These are phyloP conservation scores for Samsoniella hepiali DNA, from an alignment of 2,329 filamentous ascomycete species.

Conservation along the genomic window DNA sequence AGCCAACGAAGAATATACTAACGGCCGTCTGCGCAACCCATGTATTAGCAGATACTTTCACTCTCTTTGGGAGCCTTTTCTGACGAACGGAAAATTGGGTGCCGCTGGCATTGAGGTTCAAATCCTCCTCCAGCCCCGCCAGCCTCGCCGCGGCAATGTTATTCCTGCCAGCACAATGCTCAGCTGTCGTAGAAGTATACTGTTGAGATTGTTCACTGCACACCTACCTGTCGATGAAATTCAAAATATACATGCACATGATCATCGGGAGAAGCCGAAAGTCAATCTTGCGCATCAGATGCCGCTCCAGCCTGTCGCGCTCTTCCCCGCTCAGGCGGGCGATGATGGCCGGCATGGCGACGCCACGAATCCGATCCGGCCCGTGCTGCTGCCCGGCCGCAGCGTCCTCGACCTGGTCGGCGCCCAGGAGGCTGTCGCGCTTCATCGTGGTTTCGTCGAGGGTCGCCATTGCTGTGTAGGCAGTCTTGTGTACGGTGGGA, in stretches of 20 bases:
- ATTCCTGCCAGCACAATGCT: conserved; percentile 27
- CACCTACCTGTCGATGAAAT: conserved; percentile 51
- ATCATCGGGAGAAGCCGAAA: conserved; percentile 57
- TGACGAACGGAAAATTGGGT: conserved; percentile 20
- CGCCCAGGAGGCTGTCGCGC: neutral
- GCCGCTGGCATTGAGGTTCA: conserved; percentile 33
- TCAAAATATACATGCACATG: conserved; percentile 63
- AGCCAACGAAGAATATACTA: conserved; percentile 15
- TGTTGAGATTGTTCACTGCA: no score
- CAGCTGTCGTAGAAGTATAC: neutral
- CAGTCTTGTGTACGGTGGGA: no score
- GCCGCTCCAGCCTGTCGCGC: conserved; percentile 46
- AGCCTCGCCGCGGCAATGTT: conserved; percentile 42
- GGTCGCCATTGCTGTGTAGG: neutral
- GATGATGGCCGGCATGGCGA: conserved; percentile 31
- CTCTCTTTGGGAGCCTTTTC: neutral
- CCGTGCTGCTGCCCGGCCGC: conserved; percentile 1
- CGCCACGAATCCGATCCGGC: conserved; percentile 10
- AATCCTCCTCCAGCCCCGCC: conserved; percentile 44
- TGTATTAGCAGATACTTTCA: neutral
- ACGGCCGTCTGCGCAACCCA: conserved; percentile 5
- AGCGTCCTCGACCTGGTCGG: neutral
- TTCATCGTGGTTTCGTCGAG: neutral
- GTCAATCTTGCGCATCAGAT: conserved; percentile 60
- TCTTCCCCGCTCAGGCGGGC: conserved; percentile 45